A percentile compares a stretch with the other conserved stretches of the same genome.
phyloP scores from a whole-genome alignment of 2,329 filamentous ascomycete genomes.

The Aspergillus sp. region DNA sequence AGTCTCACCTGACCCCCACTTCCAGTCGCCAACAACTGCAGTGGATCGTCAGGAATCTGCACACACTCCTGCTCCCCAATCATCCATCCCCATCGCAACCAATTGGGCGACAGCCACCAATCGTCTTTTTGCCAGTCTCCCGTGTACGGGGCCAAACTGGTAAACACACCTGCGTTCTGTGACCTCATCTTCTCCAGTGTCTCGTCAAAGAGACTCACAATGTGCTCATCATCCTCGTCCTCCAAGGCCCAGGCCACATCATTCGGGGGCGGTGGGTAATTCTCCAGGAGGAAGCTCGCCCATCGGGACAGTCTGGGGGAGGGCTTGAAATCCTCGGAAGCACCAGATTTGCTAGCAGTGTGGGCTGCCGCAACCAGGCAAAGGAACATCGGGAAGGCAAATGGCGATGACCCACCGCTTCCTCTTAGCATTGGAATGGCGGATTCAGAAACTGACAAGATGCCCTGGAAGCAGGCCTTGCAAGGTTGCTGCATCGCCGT shows the following conservation, averaged over 20 bases:
- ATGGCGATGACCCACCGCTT: conserved; percentile 25
- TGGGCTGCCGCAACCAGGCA: conserved; percentile 35
- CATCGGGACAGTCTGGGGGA: conserved; percentile 39
- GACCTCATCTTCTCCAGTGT: conserved; percentile 22
- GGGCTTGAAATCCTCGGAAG: conserved; percentile 23
- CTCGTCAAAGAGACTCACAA: conserved; percentile 26
- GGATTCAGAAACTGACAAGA: conserved; percentile 24
- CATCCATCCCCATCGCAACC: conserved; percentile 48
- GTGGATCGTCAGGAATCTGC: conserved; percentile 37
- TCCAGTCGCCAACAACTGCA: conserved; percentile 30
- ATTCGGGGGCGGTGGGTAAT: conserved; percentile 34
- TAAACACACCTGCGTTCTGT: conserved; percentile 16
- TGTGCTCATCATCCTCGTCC: conserved; percentile 30
- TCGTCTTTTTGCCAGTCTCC: conserved; percentile 26
- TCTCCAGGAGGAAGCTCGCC: conserved; percentile 37
- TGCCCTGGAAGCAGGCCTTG: conserved; percentile 26
- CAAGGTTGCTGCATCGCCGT: conserved; percentile 27
- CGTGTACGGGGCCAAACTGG: conserved; percentile 19
- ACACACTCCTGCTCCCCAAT: conserved; percentile 44
- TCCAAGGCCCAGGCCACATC: conserved; percentile 34
- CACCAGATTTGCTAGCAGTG: conserved; percentile 8
- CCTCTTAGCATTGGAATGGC: conserved; percentile 22
- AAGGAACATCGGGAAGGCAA: conserved; percentile 36
- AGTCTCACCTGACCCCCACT: conserved; percentile 22
- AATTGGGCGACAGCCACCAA: conserved; percentile 41